phyloP scores from a whole-genome alignment of 176 grass and related monocot genomes.

The Oryza longistaminata region DNA sequence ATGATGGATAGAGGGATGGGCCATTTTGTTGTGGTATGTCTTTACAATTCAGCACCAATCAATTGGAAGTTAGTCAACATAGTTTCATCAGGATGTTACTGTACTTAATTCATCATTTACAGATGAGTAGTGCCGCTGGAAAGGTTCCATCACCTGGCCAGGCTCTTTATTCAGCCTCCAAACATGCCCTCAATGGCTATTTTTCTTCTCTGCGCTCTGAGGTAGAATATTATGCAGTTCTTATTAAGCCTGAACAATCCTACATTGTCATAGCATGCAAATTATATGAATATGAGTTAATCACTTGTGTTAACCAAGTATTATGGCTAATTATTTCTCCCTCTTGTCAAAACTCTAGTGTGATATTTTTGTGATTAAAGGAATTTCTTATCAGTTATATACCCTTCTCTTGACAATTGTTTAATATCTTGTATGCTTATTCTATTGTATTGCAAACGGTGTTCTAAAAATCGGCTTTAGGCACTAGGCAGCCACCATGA shows the following conservation, averaged over 20 bases:
- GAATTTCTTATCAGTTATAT: not conserved
- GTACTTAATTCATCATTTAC: slow-evolving; percentile 32
- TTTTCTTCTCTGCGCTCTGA: slow-evolving; percentile 85
- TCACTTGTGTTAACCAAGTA: not conserved
- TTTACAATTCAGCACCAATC: slow-evolving; percentile 1
- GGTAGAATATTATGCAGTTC: slow-evolving; percentile 36
- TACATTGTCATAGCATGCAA: not conserved
- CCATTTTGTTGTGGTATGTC: slow-evolving; percentile 93
- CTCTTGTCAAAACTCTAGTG: no score
- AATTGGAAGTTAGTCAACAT: not conserved
- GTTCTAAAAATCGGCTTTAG: not conserved
- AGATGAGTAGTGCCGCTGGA: slow-evolving; percentile 99
- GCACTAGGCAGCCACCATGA: not conserved
- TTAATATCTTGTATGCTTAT: not conserved
- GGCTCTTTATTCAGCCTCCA: slow-evolving; percentile 84
- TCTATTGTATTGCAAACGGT: not conserved
- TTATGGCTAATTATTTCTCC: slow-evolving; percentile 6
- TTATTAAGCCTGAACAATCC: not conserved
- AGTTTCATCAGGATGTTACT: slow-evolving; percentile 26
- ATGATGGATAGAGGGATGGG: slow-evolving; percentile 96
- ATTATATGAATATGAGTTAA: not conserved
- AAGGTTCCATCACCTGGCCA: slow-evolving; percentile 88
- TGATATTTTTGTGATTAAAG: not conserved
- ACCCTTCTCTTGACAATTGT: not conserved
- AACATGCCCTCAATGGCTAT: slow-evolving; percentile 97